These are phyloP conservation scores for Rhodotorula sp. DNA, from an alignment of 1,284 basidiomycete genomes.

Conservation along the genomic window DNA sequence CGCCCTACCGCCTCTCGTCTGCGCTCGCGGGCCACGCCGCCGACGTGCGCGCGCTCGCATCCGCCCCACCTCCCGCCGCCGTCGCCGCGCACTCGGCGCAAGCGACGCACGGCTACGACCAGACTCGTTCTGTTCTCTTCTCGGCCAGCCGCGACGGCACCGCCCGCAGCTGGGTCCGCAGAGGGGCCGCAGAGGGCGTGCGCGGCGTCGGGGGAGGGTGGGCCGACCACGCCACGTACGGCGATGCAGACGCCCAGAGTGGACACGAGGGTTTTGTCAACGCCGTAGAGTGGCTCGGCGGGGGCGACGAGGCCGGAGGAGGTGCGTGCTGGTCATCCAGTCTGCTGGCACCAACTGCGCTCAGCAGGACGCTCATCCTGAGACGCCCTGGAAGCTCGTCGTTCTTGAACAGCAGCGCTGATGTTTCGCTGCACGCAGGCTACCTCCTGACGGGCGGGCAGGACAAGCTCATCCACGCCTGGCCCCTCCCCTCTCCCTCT, in stretches of 20 bases:
- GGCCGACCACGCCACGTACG: conserved; percentile 27
- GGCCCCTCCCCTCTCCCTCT: conserved; percentile 59
- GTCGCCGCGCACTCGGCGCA: conserved; percentile 51
- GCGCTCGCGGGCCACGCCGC: conserved; percentile 59
- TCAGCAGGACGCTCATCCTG: too few species aligned
- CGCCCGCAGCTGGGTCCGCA: conserved; percentile 76
- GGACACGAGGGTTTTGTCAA: conserved; percentile 69
- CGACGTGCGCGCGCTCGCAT: conserved; percentile 44
- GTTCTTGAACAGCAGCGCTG: not conserved
- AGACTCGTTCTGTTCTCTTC: conserved; percentile 65
- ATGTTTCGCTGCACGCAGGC: conserved; percentile 57
- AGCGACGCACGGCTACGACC: conserved; percentile 56
- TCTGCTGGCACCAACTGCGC: not conserved
- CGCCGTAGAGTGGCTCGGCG: conserved; percentile 71
- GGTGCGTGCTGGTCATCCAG: conserved; percentile 5
- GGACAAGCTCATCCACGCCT: conserved; percentile 79
- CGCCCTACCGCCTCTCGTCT: conserved; percentile 77
- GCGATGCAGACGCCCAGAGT: not conserved
- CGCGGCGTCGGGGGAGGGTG: conserved; percentile 24
- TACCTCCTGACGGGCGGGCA: conserved; percentile 81
- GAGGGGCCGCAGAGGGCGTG: conserved; percentile 47
- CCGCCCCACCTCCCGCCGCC: conserved; percentile 5
- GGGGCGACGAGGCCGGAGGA: conserved; percentile 52
- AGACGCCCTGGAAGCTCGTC: too few species aligned
- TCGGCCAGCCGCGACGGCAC: conserved; percentile 75